Evolutionary conservation across 352 stramenopile species (phyloP), one percentile per base, ranked within the genome.

Genomic region (Phytophthora europaea): DNA sequence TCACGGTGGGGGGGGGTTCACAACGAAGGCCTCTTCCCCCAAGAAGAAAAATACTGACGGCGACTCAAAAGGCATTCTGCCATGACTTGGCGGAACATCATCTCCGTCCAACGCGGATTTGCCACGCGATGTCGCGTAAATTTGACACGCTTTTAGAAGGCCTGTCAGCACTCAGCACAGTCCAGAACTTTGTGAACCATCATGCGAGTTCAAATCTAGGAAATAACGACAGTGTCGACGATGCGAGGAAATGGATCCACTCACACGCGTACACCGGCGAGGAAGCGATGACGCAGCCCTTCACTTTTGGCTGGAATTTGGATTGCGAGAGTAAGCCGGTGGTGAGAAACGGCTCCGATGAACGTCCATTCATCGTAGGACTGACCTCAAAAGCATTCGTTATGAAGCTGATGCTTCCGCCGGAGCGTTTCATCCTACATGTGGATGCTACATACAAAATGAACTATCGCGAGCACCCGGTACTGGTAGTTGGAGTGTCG

Each of bases 391-490:
- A 51, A 15, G 45, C 45, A 1, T n/a, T 52, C 18, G 20, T 52
- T 16, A 26, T 26, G 18, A 9, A 6, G 8, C 18, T 52, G n/a
- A 52, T 52, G 6, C 45, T 56, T 12, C 58, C 23, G 4, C 43
- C 45, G 7, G 26, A 65, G 4, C 20, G 26, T 7, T 56, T 65
- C 43, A 48, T 65, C 9, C 1, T 64, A 26, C 57, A 64, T n/a
- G 57, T 64, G 6, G 45, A 67, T 57, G 47, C 59, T 28, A 59
- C 60, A 2, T 59, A 58, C 22, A 67, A 67, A 20, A 38, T 53
- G 31, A 53, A 59, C 20, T 67, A 31, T 38, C 48, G 31, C 18
- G 33, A 59, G 31, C 53, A 66, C n/a, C 47, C 45, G 16, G 45
- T 66, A 31, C 47, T 67, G 3, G 33, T 61, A 8, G 54, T 61